These are phyloP conservation scores for Ustilago sp. DNA, from an alignment of 1,284 basidiomycete genomes.

Conservation along the genomic window DNA sequence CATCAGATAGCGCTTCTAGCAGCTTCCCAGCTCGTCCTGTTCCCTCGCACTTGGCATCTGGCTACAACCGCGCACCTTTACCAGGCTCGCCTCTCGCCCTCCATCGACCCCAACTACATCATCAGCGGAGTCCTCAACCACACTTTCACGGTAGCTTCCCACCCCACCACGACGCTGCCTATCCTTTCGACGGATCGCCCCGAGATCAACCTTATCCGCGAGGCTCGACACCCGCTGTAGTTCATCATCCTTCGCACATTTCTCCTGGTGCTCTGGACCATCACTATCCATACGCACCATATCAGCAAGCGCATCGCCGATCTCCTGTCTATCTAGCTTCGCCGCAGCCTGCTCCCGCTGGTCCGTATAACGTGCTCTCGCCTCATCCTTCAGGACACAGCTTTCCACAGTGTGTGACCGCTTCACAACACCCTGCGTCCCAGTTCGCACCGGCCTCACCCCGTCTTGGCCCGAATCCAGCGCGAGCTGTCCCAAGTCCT, in stretches of 20 bases:
- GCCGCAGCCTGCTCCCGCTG: neutral
- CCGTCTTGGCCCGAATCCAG: neutral
- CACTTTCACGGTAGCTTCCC: conserved; percentile 5
- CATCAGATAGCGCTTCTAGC: neutral
- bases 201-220: conserved; percentile 6
- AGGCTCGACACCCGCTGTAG: conserved; percentile 21
- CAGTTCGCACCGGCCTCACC: conserved; percentile 3
- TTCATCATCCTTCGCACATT: conserved; percentile 3
- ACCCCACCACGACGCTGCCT: neutral
- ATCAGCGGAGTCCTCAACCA: conserved; percentile 16
- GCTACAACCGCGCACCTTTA: conserved; percentile 2
- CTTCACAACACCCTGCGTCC: neutral
- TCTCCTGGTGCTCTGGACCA: conserved; percentile 1
- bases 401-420: conserved; percentile 1
- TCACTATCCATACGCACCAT: neutral
- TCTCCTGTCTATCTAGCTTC: neutral
- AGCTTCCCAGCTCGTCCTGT: neutral
- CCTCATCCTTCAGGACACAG: neutral
- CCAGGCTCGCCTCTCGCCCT: conserved; percentile 25
- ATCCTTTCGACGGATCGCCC: neutral
- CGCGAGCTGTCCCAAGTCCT: neutral
- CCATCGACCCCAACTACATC: conserved; percentile 11
- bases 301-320: conserved; percentile 10
- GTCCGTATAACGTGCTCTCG: neutral
- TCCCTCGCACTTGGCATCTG: neutral